These are phyloP conservation scores for Camelina sativa DNA, from an alignment of 345 rosid species.

Conservation along the genomic window DNA sequence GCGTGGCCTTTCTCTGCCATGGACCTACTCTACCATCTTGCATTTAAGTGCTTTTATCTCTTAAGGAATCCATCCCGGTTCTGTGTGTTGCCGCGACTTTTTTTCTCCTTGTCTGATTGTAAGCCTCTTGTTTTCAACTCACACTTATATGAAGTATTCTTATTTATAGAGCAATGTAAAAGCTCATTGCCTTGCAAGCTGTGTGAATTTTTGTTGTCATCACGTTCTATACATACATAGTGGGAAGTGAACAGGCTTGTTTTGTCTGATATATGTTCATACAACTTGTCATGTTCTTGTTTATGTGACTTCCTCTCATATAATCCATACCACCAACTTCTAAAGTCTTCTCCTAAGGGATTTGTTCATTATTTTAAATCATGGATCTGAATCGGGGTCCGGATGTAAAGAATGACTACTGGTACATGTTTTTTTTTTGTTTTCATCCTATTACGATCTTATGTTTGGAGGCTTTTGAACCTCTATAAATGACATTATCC, in stretches of 20 bases:
- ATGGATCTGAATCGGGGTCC: no score
- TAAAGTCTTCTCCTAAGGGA: background rate
- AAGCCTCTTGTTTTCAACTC: constrained; percentile 27
- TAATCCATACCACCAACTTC: constrained; percentile 1
- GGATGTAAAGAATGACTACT: no score
- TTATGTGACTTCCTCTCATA: background rate
- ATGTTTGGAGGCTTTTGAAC: background rate
- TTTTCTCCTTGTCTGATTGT: constrained; percentile 20
- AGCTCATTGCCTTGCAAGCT: constrained; percentile 38
- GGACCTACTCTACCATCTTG: constrained; percentile 85
- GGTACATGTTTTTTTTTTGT: no score
- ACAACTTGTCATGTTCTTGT: constrained; percentile 24
- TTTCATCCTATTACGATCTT: background rate
- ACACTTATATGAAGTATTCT: constrained; percentile 15
- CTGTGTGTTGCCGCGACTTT: background rate
- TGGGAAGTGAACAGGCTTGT: constrained; percentile 32
- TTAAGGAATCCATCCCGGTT: constrained; percentile 1
- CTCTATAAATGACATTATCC: no score
- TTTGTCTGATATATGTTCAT: constrained; percentile 28
- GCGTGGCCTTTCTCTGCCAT: constrained; percentile 78
- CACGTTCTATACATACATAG: constrained; percentile 20
- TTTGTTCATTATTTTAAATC: background rate
- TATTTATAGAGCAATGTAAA: constrained; percentile 39
- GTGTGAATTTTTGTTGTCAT: constrained; percentile 34
- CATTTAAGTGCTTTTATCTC: constrained; percentile 45